Evolutionary conservation across 2,329 filamentous ascomycete species (phyloP).

Genomic region (Phyllosticta citrichinensis): DNA sequence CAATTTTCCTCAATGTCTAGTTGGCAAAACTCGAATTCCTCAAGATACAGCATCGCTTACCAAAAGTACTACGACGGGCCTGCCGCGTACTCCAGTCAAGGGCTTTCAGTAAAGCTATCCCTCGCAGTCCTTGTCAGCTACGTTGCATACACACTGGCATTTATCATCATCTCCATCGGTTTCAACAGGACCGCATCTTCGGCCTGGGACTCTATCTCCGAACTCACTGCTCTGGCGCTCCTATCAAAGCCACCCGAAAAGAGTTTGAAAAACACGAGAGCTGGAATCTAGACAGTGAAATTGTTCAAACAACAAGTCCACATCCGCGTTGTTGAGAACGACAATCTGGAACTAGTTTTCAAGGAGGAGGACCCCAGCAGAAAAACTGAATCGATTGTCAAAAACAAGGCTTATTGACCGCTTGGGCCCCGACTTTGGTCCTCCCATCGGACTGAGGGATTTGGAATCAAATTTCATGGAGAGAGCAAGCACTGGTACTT

Average conservation of each 20-base stretch:
- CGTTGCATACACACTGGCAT: not conserved
- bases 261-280: not conserved
- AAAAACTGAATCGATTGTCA: not conserved
- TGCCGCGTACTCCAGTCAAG: not conserved
- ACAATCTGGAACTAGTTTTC: not conserved
- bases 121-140: not conserved
- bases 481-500: no score
- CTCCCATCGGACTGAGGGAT: no score
- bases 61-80: not conserved
- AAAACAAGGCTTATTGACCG: not conserved
- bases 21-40: no score
- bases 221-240: not conserved
- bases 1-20: no score
- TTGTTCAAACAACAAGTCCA: not conserved
- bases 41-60: not conserved
- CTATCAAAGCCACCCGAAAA: not conserved
- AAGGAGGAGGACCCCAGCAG: not conserved
- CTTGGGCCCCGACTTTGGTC: not conserved
- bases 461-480: no score
- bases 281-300: not conserved
- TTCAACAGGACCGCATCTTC: not conserved
- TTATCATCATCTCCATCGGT: not conserved
- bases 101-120: not conserved
- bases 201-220: not conserved
- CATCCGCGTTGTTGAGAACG: not conserved